Conservation (phyloP, 148 eudicot genomes). For the Camellia sinensis region DNA sequence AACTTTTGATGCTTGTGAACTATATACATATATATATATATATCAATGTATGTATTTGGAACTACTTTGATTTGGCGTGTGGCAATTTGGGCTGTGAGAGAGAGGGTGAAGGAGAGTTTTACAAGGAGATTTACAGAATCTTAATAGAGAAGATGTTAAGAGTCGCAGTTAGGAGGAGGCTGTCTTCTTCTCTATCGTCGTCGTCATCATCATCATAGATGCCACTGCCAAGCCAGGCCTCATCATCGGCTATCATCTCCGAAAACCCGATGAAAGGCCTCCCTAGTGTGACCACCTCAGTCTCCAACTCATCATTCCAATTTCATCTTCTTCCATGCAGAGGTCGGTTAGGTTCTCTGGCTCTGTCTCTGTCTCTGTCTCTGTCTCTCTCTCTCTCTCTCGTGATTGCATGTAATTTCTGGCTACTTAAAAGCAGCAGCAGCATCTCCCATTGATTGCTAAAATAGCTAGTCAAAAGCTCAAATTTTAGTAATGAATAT, state of each 20-base stretch:
- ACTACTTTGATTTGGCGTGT: no score
- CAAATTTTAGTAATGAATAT: no score
- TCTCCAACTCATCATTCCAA: constrained; percentile 17
- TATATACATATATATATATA: no score
- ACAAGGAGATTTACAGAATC: neutral
- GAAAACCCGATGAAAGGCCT: constrained; percentile 16
- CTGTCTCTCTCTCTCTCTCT: neutral
- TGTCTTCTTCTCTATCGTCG: constrained; percentile 36
- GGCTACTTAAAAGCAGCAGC: no score
- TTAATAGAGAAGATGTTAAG: constrained; percentile 32
- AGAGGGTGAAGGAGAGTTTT: neutral
- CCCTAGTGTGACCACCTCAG: neutral
- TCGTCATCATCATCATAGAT: constrained; percentile 32
- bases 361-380: neutral
- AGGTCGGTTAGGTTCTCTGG: constrained; percentile 26
- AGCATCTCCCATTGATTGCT: no score
- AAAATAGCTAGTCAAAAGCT: no score
- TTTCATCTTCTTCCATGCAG: constrained; percentile 23
- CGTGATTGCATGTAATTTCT: neutral
- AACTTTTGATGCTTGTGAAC: no score
- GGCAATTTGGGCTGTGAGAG: no score
- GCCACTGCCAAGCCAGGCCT: constrained; percentile 25
- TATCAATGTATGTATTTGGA: no score
- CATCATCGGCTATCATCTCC: constrained; percentile 21
- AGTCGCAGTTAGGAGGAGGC: constrained; percentile 38